Evolutionary conservation across 2,329 filamentous ascomycete genomes (phyloP), one percentile per base, ranked within the genome.

Genomic region (Rhynchosporium secalis): DNA sequence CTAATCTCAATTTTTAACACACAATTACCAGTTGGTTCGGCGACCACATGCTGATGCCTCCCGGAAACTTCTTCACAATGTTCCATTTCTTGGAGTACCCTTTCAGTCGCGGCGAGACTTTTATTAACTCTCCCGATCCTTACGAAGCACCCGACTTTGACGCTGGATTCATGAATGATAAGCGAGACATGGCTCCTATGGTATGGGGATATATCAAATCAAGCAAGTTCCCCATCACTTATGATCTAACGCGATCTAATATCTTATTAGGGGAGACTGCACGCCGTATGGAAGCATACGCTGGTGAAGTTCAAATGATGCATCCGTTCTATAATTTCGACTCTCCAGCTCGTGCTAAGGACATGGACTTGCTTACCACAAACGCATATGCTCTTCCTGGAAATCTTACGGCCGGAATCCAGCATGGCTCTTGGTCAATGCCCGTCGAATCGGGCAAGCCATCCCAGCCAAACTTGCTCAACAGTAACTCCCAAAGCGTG

Each of bases 81-180:
- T 81, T 79, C 4, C 78, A 78, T 15, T 88, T 83, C 74, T 83
- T 81, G 0, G 78, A 79, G 3, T 86, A 88, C 70, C 86, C 86
- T 0, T 84, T 82, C 72, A 86, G 83, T 2, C 81, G 85, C 0
- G 86, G 86, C 1, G 77, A 79, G 59, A 79, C 87, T 52, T 85
- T 88, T 73, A 86, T 88, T 68, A 84, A 80, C 74, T 15, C 75
- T 75, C n/a, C 71, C 68, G 3, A 90, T 69, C 87, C 88, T 15
- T 93, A 93, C 72, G 89, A 87, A 51, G 78, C 80, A 13, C 89
- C 89, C 0, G 90, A 92, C 77, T 92, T 93, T 70, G 90, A 93
- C 73, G 84, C 88, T 1, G 89, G 89, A 28, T 93, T 92, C 79
- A 92, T 93, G 89, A 93, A 91, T 70, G 90, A 93, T 76, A 88